Conservation (phyloP, 2,329 filamentous ascomycete genomes). For the Epichloe typhina region DNA sequence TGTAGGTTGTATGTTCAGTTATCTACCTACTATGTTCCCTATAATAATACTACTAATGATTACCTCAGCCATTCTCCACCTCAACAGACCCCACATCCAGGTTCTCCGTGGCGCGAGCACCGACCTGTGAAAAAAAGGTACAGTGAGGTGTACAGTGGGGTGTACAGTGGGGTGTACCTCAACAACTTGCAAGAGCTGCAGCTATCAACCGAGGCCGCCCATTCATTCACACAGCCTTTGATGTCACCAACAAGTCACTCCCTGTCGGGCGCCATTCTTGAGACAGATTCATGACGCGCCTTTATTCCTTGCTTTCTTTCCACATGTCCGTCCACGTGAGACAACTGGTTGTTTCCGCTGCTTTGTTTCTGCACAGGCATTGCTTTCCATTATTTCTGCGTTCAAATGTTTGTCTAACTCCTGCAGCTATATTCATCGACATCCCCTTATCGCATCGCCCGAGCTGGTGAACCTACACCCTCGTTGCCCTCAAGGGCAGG, state of each 20-base stretch:
- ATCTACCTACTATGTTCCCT: too few relatives aligned
- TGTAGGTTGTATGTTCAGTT: too few relatives aligned
- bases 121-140: too few relatives aligned
- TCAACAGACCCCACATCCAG: too few relatives aligned
- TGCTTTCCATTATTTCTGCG: neutral
- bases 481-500: neutral
- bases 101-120: too few relatives aligned
- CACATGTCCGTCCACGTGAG: neutral
- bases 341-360: neutral
- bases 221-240: conserved; percentile 19
- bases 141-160: too few relatives aligned
- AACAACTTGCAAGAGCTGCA: neutral
- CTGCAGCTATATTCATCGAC: neutral
- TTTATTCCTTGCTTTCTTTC: neutral
- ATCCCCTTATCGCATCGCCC: neutral
- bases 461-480: neutral
- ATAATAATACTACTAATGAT: too few relatives aligned
- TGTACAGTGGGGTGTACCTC: too few relatives aligned
- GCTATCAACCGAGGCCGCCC: neutral
- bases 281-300: conserved; percentile 1
- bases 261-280: neutral
- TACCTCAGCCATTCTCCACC: too few relatives aligned
- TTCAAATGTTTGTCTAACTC: neutral
- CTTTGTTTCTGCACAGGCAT: neutral
- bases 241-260: conserved; percentile 17